phyloP scores from a whole-genome alignment of 305 asterid genomes.

The Andrographis paniculata region DNA sequence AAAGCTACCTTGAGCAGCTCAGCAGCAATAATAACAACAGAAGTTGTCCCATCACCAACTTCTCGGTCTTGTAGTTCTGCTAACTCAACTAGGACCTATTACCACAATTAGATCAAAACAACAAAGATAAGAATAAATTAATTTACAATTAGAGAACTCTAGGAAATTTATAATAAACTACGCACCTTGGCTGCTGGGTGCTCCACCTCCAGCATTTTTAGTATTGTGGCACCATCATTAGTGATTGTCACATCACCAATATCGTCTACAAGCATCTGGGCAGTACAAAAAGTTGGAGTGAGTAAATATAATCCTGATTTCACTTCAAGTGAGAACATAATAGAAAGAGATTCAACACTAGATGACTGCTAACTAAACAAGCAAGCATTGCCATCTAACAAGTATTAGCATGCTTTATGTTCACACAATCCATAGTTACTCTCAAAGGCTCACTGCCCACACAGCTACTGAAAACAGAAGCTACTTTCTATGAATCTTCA shows the following conservation, averaged over 20 bases:
- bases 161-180: not conserved
- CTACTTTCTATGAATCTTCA: too few species aligned
- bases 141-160: not conserved
- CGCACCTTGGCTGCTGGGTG: slow-evolving; percentile 98
- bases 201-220: slow-evolving; percentile 95
- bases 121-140: not conserved
- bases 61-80: slow-evolving; percentile 98
- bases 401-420: not conserved
- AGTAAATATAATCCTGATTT: slow-evolving; percentile 3
- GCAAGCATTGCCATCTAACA: not conserved
- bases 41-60: slow-evolving; percentile 99
- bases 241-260: slow-evolving; percentile 95
- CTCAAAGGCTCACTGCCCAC: too few species aligned
- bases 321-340: not conserved
- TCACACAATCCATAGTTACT: too few species aligned
- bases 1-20: slow-evolving; percentile 40
- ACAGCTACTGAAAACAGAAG: too few species aligned
- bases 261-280: slow-evolving; percentile 95
- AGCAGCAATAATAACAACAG: slow-evolving; percentile 49
- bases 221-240: slow-evolving; percentile 94
- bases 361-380: not conserved
- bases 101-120: slow-evolving; percentile 1
- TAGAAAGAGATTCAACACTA: not conserved
- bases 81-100: slow-evolving; percentile 91
- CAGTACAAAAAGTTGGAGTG: slow-evolving; percentile 7